Conservation (phyloP, 257 asterid genomes). For the Solanum sejunctum region DNA sequence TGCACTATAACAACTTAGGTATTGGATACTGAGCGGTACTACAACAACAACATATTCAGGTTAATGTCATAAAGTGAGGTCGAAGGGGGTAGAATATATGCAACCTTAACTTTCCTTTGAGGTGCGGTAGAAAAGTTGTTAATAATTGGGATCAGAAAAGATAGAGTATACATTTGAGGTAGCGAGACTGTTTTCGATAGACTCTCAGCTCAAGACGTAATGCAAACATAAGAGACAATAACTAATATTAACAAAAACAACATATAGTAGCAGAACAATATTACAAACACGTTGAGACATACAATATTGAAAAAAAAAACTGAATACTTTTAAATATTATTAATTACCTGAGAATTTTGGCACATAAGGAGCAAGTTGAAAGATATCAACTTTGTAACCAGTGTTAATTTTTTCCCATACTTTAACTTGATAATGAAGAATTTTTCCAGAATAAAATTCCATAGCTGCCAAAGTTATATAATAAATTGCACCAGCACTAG, state of each 20-base stretch:
- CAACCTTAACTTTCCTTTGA: too few relatives aligned
- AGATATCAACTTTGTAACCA: slow-evolving; percentile 6
- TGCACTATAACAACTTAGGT: not conserved
- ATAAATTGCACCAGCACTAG: slow-evolving; percentile 31
- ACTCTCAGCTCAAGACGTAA: not conserved
- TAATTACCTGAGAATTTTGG: not conserved
- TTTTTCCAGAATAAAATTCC: slow-evolving; percentile 2
- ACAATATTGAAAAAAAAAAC: not conserved
- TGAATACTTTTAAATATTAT: not conserved
- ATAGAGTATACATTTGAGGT: not conserved
- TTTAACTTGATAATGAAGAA: slow-evolving; percentile 14
- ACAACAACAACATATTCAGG: too few relatives aligned
- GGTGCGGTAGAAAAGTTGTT: too few relatives aligned
- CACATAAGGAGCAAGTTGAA: slow-evolving; percentile 23
- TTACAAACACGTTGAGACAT: too few relatives aligned
- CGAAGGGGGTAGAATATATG: too few relatives aligned
- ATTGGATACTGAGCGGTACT: too few relatives aligned
- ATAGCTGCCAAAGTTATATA: slow-evolving; percentile 16
- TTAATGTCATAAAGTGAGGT: too few relatives aligned
- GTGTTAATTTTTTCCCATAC: slow-evolving; percentile 22
- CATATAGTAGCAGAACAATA: not conserved
- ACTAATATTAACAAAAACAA: not conserved
- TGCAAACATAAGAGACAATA: not conserved
- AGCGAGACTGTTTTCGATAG: fast-evolving
- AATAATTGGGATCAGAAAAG: too few relatives aligned